Base-by-base conservation (phyloP, 768 basidiomycete species). In the Tulasnella sp. region DNA sequence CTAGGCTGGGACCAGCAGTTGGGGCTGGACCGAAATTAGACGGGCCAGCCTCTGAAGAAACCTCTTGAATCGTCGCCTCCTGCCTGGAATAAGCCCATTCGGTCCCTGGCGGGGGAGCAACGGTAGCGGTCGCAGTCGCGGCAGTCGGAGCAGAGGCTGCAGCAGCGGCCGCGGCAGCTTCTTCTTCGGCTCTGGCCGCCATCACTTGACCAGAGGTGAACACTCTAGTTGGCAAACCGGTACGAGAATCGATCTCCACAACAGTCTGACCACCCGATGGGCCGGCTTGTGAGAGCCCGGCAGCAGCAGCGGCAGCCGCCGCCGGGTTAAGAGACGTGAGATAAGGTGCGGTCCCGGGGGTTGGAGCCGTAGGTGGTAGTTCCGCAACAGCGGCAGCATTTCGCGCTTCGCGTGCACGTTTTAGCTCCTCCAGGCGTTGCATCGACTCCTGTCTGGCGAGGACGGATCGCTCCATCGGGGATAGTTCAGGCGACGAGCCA, bases 401-500 rank as follows among this genome's bases (percentile, higher is more conserved):
- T 72, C 78, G 42, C 8, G 38, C 62, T 68, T 68, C 62, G 14
- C 62, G 62, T 68, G 62, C 19, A 21, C 78, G 78, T 73, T 58
- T 68, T 21, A 79, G 71, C 71, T 79, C 78, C 34, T 79, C 71
- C 71, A 79, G 19, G 19, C 71, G 78, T 18, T 48, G 71, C 31
- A 72, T 36, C n/a, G 78, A 44, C 36, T 79, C 78, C 52, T 79
- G 71, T 72, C 78, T 14, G 2, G 44, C 71, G 8, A 72, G 73
- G n/a, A 52, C 52, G 39, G 78, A 79, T 71, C 52, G 62, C 71
- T 79, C 78, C 44, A 58, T 44, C 27, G 78, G 78, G 34, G 78
- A 79, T 14, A 79, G 44, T n/a, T 79, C 78, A 31, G 78, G 78
- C 73, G 78, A 48, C 42, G 78, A 79, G 21, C 68, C 78, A 18